Evolutionary conservation across 2,329 filamentous ascomycete species (phyloP), one percentile per base, ranked within the genome.

Genomic region (Stemphylium vesicarium): DNA sequence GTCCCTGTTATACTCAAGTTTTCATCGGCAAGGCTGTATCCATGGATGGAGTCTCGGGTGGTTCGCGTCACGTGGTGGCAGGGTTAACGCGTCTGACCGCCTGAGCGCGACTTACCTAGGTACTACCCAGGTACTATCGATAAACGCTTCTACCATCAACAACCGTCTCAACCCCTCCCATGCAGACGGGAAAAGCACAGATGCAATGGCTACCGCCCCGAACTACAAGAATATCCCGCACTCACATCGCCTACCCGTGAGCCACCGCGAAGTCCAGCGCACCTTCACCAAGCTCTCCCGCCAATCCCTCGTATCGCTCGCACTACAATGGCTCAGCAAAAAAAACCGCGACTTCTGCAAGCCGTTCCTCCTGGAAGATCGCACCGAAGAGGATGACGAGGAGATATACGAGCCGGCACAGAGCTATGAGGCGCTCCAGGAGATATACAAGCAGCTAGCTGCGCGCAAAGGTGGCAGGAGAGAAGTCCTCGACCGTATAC

Each of bases 291-390:
- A 87, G 50, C 82, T 96, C 15, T 89, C 90, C 1, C 87, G 91
- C 45, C 79, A 87, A 41, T 86, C 89, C 0, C 83, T 96, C 18
- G 77, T 95, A 22, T 84, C 86, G 0, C 82, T 96, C 8, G 89
- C 84, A 0, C 81, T 92, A 18, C 84, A 89, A 77, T 96, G 92
- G 92, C 85, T 96, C 3, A 85, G 88, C 53, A 84, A 88, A 43
- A 79, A 82, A 59, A 88, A 89, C 59, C 79, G 86, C 36, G 75
- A 82, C 4, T 78, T 83, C 15, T 88, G 84, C 38, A 79, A 79
- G 1, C 89, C 89, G 0, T 86, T 82, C 69, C 82, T 89, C 40
- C 69, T 68, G 54, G 57, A 64, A 32, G 70, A 74, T 55, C 62
- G 68, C 26, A 77, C 63, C 1, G 69, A 81, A 7, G 80, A 84